Evolutionary conservation across 2,329 filamentous ascomycete species (phyloP).

Genomic region (Apiospora saccharicola): DNA sequence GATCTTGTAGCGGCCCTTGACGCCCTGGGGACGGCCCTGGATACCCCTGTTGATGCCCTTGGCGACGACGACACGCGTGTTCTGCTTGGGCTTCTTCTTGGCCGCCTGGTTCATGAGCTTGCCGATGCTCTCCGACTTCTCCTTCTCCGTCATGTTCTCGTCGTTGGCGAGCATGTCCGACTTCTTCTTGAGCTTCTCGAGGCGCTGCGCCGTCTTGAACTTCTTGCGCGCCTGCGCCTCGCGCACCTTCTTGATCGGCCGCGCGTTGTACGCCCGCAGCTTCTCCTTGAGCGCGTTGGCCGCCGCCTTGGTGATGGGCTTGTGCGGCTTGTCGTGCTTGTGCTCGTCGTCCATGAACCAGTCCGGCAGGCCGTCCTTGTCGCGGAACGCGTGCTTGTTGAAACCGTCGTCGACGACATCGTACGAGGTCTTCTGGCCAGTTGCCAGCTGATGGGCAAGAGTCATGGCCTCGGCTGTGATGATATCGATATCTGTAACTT

Average conservation of each 20-base stretch:
- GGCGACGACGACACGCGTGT: conserved; percentile 89
- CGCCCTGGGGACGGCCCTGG: conserved; percentile 84
- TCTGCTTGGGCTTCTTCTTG: conserved; percentile 79
- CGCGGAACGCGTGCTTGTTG: conserved; percentile 91
- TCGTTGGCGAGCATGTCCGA: conserved; percentile 88
- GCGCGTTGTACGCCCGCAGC: conserved; percentile 86
- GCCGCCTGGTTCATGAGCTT: conserved; percentile 82
- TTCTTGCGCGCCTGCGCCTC: conserved; percentile 98
- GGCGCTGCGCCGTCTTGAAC: conserved; percentile 85
- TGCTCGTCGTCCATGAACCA: conserved; percentile 97
- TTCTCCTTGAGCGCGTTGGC: conserved; percentile 95
- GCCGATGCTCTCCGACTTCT: conserved; percentile 86
- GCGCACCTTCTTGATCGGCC: conserved; percentile 98
- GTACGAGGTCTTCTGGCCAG: conserved; percentile 78
- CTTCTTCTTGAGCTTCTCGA: conserved; percentile 98
- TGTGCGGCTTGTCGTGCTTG: conserved; percentile 82
- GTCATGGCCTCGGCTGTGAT: conserved; percentile 99
- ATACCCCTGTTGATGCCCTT: conserved; percentile 84
- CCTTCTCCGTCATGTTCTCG: conserved; percentile 92
- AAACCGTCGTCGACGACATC: conserved; percentile 91
- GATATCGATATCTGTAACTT: conserved; percentile 82
- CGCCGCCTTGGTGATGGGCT: conserved; percentile 90
- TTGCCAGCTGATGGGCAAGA: conserved; percentile 88
- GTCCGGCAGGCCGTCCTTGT: conserved; percentile 89
- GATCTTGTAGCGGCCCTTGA: conserved; percentile 97